These are phyloP conservation scores for Sarocladium strictum DNA, from an alignment of 2,329 filamentous ascomycete species.

Conservation along the genomic window DNA sequence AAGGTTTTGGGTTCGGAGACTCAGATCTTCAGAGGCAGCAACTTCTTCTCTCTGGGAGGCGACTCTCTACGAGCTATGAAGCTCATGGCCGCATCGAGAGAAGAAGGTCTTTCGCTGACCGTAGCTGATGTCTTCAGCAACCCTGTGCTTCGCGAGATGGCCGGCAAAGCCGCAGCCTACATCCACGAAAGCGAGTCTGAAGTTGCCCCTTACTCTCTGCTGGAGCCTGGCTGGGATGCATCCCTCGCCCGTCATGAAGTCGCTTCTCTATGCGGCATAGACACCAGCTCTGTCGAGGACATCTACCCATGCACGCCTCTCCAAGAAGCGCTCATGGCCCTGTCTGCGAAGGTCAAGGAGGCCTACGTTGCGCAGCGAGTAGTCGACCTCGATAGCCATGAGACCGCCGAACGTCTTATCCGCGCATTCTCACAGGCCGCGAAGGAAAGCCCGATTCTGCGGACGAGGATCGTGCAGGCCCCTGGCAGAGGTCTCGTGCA, in stretches of 20 bases:
- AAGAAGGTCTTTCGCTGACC: slow-evolving; percentile 31
- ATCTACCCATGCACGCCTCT: slow-evolving; percentile 49
- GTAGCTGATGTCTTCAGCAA: slow-evolving; percentile 41
- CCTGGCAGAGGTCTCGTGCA: slow-evolving; percentile 38
- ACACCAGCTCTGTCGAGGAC: slow-evolving; percentile 35
- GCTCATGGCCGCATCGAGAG: slow-evolving; percentile 37
- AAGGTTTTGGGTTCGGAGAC: slow-evolving; percentile 29
- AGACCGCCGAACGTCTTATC: slow-evolving; percentile 32
- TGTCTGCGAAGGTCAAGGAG: slow-evolving; percentile 43
- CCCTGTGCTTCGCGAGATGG: slow-evolving; percentile 39
- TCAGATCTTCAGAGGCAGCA: slow-evolving; percentile 30
- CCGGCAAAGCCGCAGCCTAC: slow-evolving; percentile 18
- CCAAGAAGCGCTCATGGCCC: slow-evolving; percentile 48
- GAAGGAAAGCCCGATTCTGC: slow-evolving; percentile 33
- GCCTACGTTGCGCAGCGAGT: slow-evolving; percentile 48
- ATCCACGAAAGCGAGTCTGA: slow-evolving; percentile 18
- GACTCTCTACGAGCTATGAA: slow-evolving; percentile 49
- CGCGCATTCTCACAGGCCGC: slow-evolving; percentile 35
- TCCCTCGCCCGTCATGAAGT: slow-evolving; percentile 30
- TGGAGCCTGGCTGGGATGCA: slow-evolving; percentile 27
- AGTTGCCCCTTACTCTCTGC: slow-evolving; percentile 33
- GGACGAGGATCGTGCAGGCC: slow-evolving; percentile 43
- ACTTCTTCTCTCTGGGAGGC: slow-evolving; percentile 43
- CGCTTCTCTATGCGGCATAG: slow-evolving; percentile 33
- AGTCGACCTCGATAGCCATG: slow-evolving; percentile 30